Percentiles rank a stretch among this genome's conserved stretches.
Conservation (phyloP, 169 alveolate species). For the Ichthyophthirius multifiliis region DNA sequence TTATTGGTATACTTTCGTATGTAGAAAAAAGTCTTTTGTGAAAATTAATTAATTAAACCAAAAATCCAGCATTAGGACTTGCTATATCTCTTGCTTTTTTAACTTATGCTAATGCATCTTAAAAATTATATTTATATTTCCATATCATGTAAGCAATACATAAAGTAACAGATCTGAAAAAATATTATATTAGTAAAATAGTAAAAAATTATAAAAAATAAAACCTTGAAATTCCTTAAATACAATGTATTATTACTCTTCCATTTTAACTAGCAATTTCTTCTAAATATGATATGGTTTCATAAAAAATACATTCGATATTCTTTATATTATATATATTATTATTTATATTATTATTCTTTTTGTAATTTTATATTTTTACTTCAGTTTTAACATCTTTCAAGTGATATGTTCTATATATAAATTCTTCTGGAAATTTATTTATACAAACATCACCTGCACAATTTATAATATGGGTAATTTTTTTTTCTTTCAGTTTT, state of each 20-base stretch:
- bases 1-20: constrained; percentile 54
- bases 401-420: constrained; percentile 61
- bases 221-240: constrained; percentile 68
- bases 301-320: constrained; percentile 81
- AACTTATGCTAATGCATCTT: constrained; percentile 62
- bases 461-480: constrained; percentile 81
- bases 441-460: constrained; percentile 82
- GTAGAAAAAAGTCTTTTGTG: constrained; percentile 58
- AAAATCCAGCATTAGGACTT: constrained; percentile 79
- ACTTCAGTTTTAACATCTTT: constrained; percentile 75
- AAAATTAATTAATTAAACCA: constrained; percentile 61
- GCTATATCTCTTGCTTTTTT: constrained; percentile 70
- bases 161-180: constrained; percentile 63
- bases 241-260: constrained; percentile 79
- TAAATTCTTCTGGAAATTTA: constrained; percentile 47
- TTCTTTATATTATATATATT: constrained; percentile 6
- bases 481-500: constrained; percentile 51
- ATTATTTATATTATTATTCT: too few relatives aligned
- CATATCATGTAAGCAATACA: constrained; percentile 77
- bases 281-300: constrained; percentile 66
- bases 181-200: neutral
- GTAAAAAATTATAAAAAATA: neutral
- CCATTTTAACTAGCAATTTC: constrained; percentile 63
- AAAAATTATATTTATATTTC: constrained; percentile 48
- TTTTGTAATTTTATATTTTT: neutral